Conservation (phyloP, 1,139 yeast genomes). For the Petasospora rhodanensis region DNA sequence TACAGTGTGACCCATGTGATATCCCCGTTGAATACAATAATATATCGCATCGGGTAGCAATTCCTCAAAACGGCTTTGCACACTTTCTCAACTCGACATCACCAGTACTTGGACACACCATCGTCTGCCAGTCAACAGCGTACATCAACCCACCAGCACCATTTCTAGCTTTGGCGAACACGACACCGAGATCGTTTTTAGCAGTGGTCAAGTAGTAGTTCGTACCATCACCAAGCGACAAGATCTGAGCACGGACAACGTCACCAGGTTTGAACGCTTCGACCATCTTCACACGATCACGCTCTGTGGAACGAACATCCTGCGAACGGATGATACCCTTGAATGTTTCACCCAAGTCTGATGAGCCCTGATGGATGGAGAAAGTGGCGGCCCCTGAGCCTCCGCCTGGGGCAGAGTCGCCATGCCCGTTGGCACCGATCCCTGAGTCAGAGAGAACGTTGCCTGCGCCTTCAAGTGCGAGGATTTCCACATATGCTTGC, state of each 20-base stretch:
- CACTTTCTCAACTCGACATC: constrained; percentile 77
- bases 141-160: constrained; percentile 80
- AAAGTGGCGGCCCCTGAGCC: constrained; percentile 53
- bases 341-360: constrained; percentile 85
- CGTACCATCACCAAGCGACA: constrained; percentile 90
- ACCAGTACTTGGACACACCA: constrained; percentile 77
- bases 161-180: constrained; percentile 69
- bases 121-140: constrained; percentile 94
- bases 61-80: constrained; percentile 72
- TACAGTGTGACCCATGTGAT: too few species aligned
- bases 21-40: too few species aligned
- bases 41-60: too few species aligned
- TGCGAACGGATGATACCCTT: constrained; percentile 85
- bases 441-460: constrained; percentile 61
- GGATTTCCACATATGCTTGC: constrained; percentile 79
- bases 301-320: constrained; percentile 86
- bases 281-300: constrained; percentile 78
- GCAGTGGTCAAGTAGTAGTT: constrained; percentile 90
- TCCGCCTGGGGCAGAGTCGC: constrained; percentile 43
- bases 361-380: constrained; percentile 44
- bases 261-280: constrained; percentile 91
- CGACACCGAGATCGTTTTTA: constrained; percentile 86
- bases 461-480: constrained; percentile 70
- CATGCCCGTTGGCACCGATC: constrained; percentile 55
- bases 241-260: constrained; percentile 73